Evolutionary conservation across 768 basidiomycete species (phyloP), one percentile per base, ranked within the genome.

Genomic region (Coprinopsis sp.): DNA sequence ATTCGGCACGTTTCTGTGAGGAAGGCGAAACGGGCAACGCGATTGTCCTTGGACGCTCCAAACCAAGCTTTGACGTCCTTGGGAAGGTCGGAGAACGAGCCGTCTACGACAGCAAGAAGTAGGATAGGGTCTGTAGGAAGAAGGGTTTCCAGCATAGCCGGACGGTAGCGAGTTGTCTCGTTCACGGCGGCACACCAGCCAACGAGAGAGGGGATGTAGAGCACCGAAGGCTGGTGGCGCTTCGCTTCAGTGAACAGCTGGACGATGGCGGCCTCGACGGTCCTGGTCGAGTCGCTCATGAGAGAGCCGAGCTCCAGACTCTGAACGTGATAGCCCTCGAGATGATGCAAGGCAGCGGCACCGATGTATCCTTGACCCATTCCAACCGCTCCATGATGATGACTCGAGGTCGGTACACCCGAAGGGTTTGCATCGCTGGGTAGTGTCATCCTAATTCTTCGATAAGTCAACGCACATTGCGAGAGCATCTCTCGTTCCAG

Each of bases 241-340:
- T 97, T 98, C 1, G 95, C 96, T 63, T 99, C 96, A 18, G 94
- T 77, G 58, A 99, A 97, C 14, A 96, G 73, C 56, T 98, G 94
- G 3, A 97, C 91, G 44, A 97, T 82, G 2, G 90, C 86, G 1
- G 96, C 90, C 66, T 99, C 96, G 4, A 81, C 66, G 1, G 91
- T 91, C 60, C 93, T 69, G 1, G 91, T 82, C 1, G 93, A 88
- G 62, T 98, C 95, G 31, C 88, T 78, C 68, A 98, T 74, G 33
- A 99, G 67, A 0, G 82, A 82, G 8, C 91, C 96, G 14, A 98
- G 72, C 60, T 99, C 96, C 43, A 98, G 74, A 56, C 81, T 92
- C 64, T 99, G 96, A 0, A 97, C 78, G 59, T 97, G 91, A 63
- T 89, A 96, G 0, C 96, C 95, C 68, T 99, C 96, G 16, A 99